Percentiles rank a stretch among this genome's conserved stretches.
These are phyloP conservation scores for Aspergillus chevalieri DNA, from an alignment of 2,329 filamentous ascomycete genomes.

Conservation along the genomic window DNA sequence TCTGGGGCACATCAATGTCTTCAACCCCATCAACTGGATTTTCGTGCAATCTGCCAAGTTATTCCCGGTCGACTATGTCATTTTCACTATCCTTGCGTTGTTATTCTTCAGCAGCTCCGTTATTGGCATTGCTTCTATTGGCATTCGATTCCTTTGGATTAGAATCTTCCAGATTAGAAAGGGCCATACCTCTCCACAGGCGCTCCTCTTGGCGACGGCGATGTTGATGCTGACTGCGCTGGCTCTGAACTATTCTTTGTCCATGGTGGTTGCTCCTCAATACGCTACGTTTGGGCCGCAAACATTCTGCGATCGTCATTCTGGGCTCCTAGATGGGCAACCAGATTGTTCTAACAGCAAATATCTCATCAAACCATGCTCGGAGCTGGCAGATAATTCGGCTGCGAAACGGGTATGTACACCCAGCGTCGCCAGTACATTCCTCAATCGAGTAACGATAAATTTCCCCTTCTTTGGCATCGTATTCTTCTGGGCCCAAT, in stretches of 20 bases:
- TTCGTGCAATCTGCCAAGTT: conserved; percentile 72
- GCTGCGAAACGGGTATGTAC: conserved; percentile 79
- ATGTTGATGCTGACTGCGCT: conserved; percentile 84
- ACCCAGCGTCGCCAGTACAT: conserved; percentile 82
- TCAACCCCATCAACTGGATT: conserved; percentile 91
- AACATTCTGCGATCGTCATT: conserved; percentile 76
- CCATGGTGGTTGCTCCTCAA: conserved; percentile 91
- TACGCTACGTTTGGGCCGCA: conserved; percentile 93
- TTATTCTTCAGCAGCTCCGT: conserved; percentile 87
- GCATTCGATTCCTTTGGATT: conserved; percentile 95
- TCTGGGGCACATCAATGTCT: conserved; percentile 78
- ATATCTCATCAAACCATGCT: conserved; percentile 72
- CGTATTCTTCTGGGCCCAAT: conserved; percentile 94
- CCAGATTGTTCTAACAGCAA: conserved; percentile 65
- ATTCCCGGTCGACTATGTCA: conserved; percentile 86
- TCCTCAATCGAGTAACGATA: conserved; percentile 84
- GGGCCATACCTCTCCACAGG: conserved; percentile 84
- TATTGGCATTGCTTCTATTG: conserved; percentile 75
- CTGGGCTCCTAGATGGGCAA: conserved; percentile 55
- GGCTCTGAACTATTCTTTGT: conserved; percentile 85
- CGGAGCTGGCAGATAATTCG: conserved; percentile 65
- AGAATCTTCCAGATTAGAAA: conserved; percentile 85
- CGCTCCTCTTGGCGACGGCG: conserved; percentile 81
- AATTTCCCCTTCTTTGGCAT: conserved; percentile 94
- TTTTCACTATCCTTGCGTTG: conserved; percentile 78